These are phyloP conservation scores for Micractinium sp. DNA, from an alignment of 139 green algal species.

Conservation along the genomic window DNA sequence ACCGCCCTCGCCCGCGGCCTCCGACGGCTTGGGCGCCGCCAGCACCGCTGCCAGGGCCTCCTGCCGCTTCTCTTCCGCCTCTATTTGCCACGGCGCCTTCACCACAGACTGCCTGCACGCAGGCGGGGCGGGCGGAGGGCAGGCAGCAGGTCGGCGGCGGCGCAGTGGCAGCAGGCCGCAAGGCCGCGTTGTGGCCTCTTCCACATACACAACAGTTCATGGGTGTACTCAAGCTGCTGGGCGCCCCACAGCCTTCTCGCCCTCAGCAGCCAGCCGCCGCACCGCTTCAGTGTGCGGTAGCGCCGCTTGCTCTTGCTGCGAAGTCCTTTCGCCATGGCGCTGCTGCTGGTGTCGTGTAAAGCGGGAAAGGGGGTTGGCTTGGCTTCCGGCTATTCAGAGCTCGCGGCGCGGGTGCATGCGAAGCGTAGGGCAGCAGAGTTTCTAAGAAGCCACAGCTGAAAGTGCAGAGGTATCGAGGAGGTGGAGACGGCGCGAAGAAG, in stretches of 20 bases:
- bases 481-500: no score
- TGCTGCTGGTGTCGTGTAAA: neutral
- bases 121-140: neutral
- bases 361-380: no score
- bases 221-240: neutral
- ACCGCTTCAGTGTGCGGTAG: conserved; percentile 43
- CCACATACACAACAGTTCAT: neutral
- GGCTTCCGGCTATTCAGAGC: no score
- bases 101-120: conserved; percentile 1
- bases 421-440: no score
- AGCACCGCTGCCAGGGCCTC: conserved; percentile 38
- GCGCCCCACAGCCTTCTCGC: neutral
- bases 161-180: neutral
- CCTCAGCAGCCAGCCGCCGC: neutral
- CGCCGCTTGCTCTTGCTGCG: conserved; percentile 43
- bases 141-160: neutral
- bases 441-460: no score
- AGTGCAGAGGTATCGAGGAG: no score
- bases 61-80: conserved; percentile 24
- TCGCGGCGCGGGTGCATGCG: no score
- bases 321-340: conserved; percentile 45
- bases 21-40: conserved; percentile 25
- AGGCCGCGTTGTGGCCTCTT: neutral
- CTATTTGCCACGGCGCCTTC: conserved; percentile 27
- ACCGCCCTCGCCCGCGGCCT: neutral